A percentile compares a stretch with the other conserved stretches of the same genome.
Evolutionary conservation across 1,284 basidiomycete genomes (phyloP).

Genomic region (Ceratobasidium sp.): DNA sequence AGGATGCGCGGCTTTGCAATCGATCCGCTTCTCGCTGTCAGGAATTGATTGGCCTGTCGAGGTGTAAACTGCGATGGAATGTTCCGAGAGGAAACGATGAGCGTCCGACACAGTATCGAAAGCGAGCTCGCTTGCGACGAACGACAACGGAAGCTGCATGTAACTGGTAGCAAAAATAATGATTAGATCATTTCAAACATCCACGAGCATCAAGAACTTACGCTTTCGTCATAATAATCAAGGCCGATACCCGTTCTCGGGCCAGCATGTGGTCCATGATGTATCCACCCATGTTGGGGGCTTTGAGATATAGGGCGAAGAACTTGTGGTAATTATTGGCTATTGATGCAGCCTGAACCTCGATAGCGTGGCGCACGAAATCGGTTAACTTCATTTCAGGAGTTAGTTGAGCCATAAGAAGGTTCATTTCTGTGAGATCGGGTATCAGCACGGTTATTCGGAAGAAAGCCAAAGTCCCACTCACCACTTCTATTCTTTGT

Average conservation of each 20-base stretch:
- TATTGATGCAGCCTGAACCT: slow-evolving; percentile 86
- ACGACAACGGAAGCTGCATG: slow-evolving; percentile 76
- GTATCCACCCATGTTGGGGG: slow-evolving; percentile 98
- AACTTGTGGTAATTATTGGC: slow-evolving; percentile 95
- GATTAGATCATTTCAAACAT: neutral
- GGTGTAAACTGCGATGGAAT: slow-evolving; percentile 76
- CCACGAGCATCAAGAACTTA: slow-evolving; percentile 59
- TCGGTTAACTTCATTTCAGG: slow-evolving; percentile 82
- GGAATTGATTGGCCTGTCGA: slow-evolving; percentile 41
- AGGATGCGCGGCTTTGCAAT: slow-evolving; percentile 69
- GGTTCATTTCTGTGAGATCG: slow-evolving; percentile 81
- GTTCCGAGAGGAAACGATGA: slow-evolving; percentile 75
- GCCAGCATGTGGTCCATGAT: slow-evolving; percentile 99
- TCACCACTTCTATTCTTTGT: slow-evolving; percentile 93
- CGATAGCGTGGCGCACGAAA: slow-evolving; percentile 88
- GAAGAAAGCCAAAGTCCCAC: slow-evolving; percentile 33
- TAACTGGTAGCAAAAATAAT: slow-evolving; percentile 66
- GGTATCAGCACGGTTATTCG: slow-evolving; percentile 43
- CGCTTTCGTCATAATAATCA: slow-evolving; percentile 93
- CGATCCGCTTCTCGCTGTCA: slow-evolving; percentile 65
- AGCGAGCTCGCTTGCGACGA: slow-evolving; percentile 83
- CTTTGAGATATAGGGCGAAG: slow-evolving; percentile 84
- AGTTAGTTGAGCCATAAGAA: slow-evolving; percentile 95
- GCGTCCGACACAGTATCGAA: slow-evolving; percentile 77
- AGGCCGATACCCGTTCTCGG: slow-evolving; percentile 87